Conservation (phyloP, 2,329 filamentous ascomycete species). For the Didymella pomorum region DNA sequence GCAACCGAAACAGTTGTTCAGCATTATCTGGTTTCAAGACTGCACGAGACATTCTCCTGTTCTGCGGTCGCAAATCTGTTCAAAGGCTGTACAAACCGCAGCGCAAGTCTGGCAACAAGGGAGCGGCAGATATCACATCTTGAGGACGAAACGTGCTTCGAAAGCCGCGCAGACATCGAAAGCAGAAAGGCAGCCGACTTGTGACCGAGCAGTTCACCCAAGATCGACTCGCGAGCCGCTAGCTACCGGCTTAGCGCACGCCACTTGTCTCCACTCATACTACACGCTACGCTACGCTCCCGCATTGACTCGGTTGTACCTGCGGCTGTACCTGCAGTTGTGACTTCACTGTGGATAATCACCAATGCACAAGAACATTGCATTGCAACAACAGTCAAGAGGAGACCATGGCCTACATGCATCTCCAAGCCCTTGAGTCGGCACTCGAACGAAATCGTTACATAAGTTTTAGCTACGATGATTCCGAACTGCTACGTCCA, state of each 20-base stretch:
- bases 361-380: neutral
- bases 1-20: neutral
- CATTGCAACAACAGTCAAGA: neutral
- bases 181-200: slow-evolving; percentile 1
- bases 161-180: neutral
- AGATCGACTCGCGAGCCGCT: slow-evolving; percentile 12
- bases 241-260: slow-evolving; percentile 13
- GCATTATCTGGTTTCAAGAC: neutral
- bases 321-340: neutral
- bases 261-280: slow-evolving; percentile 12
- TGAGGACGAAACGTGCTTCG: too few relatives aligned
- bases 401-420: too few relatives aligned
- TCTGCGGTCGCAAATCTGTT: neutral
- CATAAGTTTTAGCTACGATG: too few relatives aligned
- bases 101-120: neutral
- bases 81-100: neutral
- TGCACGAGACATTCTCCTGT: neutral
- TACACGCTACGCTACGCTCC: slow-evolving; percentile 11
- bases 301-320: slow-evolving; percentile 8
- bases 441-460: too few relatives aligned
- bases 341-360: neutral
- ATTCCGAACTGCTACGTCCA: too few relatives aligned
- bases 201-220: slow-evolving; percentile 11
- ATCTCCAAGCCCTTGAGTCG: too few relatives aligned
- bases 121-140: neutral